These are phyloP conservation scores for Stephanodiscus triporus DNA, from an alignment of 108 stramenopile species.

Conservation along the genomic window DNA sequence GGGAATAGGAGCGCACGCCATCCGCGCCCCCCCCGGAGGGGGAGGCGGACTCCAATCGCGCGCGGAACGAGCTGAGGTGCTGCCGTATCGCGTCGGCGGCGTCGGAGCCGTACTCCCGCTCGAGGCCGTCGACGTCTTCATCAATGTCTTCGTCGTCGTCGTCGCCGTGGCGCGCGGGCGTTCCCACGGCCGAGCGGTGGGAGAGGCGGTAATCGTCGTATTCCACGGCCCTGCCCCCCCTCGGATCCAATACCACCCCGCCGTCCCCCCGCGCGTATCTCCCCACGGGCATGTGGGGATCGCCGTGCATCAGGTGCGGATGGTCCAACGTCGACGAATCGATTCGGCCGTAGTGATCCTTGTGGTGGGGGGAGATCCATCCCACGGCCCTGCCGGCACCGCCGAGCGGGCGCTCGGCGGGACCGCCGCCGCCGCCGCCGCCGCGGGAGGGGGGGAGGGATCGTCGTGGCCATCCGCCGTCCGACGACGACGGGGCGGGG, in stretches of 20 bases:
- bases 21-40: neutral
- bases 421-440: neutral
- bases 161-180: too few species aligned
- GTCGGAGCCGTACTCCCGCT: slow-evolving; percentile 35
- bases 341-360: slow-evolving; percentile 39
- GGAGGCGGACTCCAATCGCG: neutral
- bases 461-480: neutral
- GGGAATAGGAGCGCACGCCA: slow-evolving; percentile 13
- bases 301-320: slow-evolving; percentile 40
- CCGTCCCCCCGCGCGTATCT: slow-evolving; percentile 20
- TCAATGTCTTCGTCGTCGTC: slow-evolving; percentile 4
- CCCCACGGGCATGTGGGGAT: slow-evolving; percentile 48
- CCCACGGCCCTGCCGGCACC: slow-evolving; percentile 13
- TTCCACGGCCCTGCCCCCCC: slow-evolving; percentile 13
- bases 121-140: slow-evolving; percentile 26
- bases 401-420: neutral
- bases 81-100: slow-evolving; percentile 48
- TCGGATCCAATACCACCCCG: slow-evolving; percentile 15
- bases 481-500: neutral
- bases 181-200: too few species aligned
- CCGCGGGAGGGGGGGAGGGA: neutral
- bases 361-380: slow-evolving; percentile 53
- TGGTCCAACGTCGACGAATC: slow-evolving; percentile 34
- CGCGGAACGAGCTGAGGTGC: slow-evolving; percentile 17
- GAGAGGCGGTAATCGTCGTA: slow-evolving; percentile 30